Evolutionary conservation across 306 rosid species (phyloP).

Genomic region (Quercus mongolica): DNA sequence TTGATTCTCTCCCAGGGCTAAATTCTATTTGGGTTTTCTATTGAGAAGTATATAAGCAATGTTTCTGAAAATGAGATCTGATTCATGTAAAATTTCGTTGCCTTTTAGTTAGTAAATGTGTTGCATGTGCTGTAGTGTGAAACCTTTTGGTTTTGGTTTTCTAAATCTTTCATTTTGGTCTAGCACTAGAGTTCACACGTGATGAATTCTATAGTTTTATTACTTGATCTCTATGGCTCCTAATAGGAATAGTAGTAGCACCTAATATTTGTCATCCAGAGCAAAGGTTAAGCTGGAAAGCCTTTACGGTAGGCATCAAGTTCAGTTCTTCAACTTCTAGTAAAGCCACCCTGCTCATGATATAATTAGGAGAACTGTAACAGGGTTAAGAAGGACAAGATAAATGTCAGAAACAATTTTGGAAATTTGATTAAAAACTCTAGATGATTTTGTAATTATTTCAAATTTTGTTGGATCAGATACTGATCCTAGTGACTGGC

Average conservation of each 20-base stretch:
- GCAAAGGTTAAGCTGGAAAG: not conserved
- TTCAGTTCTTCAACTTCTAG: not conserved
- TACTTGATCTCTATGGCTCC: not conserved
- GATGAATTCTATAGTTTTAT: not conserved
- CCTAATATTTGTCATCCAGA: not conserved
- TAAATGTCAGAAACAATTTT: not conserved
- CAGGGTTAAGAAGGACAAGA: not conserved
- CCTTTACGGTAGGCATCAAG: not conserved
- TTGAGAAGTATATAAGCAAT: not conserved
- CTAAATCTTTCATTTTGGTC: not conserved
- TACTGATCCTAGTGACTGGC: not conserved
- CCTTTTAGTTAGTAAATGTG: not conserved
- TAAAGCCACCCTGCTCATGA: not conserved
- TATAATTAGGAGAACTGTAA: not conserved
- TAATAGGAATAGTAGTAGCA: not conserved
- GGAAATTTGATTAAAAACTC: not conserved
- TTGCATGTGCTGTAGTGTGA: not conserved
- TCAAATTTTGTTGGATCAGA: not conserved
- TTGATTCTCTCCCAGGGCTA: constrained; percentile 7
- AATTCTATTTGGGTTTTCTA: not conserved
- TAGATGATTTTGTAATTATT: not conserved
- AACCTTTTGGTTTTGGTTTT: not conserved
- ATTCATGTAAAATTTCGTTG: not conserved
- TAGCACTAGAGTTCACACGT: not conserved
- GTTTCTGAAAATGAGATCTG: not conserved